A percentile compares a stretch with the other conserved stretches of the same genome.
Conservation (phyloP, 176 grass and related monocot genomes). For the Oropetium thomaeum region DNA sequence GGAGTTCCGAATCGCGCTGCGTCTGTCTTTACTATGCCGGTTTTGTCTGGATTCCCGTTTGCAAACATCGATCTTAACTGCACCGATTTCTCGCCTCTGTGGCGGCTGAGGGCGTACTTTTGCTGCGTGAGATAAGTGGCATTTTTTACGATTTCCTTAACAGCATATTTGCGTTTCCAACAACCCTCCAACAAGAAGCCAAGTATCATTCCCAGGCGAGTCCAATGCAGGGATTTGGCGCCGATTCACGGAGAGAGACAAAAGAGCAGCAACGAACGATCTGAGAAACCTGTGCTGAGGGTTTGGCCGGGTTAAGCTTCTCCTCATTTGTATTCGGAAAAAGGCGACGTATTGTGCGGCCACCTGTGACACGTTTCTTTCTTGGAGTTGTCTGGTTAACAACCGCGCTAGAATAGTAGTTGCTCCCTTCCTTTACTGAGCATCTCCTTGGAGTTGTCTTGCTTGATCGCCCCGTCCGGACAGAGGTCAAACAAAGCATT, state of each 20-base stretch:
- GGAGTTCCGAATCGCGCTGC: background rate
- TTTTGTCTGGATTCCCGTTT: background rate
- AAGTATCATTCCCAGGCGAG: background rate
- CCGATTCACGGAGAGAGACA: background rate
- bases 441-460: background rate
- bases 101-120: background rate
- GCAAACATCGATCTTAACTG: conserved; percentile 24
- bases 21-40: conserved; percentile 27
- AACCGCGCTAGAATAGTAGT: background rate
- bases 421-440: background rate
- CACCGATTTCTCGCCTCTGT: background rate
- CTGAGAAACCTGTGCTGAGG: conserved; percentile 38
- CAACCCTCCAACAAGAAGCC: conserved; percentile 23
- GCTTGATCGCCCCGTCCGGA: background rate
- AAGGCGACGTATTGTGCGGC: background rate
- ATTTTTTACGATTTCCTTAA: background rate
- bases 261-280: conserved; percentile 4
- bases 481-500: background rate
- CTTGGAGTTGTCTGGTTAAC: background rate
- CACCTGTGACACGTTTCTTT: background rate
- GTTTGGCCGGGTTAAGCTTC: background rate
- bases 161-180: conserved; percentile 20
- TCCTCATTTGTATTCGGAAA: background rate
- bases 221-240: conserved; percentile 5
- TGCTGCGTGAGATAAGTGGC: background rate